Evolutionary conservation across 257 asterid species (phyloP), one percentile per base, ranked within the genome.

Genomic region (Nemophila menziesii): DNA sequence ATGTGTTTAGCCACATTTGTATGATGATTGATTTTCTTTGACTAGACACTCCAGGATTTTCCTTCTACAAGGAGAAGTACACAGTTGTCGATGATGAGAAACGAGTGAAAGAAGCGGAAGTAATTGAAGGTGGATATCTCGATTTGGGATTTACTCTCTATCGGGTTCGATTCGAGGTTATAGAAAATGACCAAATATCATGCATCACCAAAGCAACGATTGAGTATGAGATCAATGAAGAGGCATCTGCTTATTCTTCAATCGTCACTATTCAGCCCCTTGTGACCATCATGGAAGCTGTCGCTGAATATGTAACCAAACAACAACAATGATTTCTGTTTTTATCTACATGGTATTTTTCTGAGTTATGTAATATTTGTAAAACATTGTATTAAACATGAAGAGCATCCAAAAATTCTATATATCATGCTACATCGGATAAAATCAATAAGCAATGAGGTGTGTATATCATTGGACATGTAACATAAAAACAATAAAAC

Each of bases 121-220:
- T 65, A 50, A 61, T 67, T 16, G 92, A 80, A 43, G 93, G 93
- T 8, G 87, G 92, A 33, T 62, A 26, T 52, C 66, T 85, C 13
- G 70, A 73, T 39, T 20, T 70, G 0, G 93, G 87, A 0, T 72
- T 78, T 52, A 69, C 53, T 0, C 55, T 63, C 4, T 75, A 38
- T 15, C 68, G 74, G 10, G 58, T 72, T 10, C 62, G 74, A 5
- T 47, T 80, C 2, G 73, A 75, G 59, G 46, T 84, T 40, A 29
- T 64, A 5, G 80, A 76, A 18, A 73, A 49, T 13, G 78, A 39
- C 19, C 69, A 57, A 5, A 44, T 36, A 13, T 53, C 64, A 18
- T 84, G 95, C 68, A 60, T 76, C 44, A 58, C 67, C 16, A 71
- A 52, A 51, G 2, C 66, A 2, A 70, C 79, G 0, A 65, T 84